Base-by-base conservation (phyloP, 2,329 filamentous ascomycete species). In the Penicillium sp. region DNA sequence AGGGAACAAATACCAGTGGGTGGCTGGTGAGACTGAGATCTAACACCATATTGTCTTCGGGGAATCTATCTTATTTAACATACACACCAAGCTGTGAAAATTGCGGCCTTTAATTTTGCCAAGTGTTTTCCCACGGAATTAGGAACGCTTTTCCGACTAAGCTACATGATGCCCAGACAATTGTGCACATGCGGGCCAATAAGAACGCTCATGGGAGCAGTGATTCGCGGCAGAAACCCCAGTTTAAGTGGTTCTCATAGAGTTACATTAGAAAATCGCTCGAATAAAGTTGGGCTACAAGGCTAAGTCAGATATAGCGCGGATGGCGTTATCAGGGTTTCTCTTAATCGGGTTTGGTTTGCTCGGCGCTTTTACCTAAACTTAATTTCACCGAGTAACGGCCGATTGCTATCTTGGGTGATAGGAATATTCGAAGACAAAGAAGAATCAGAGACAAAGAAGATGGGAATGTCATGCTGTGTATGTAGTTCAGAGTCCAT, bases 291-390 rank as follows among this genome's bases (percentile, higher is more conserved):
- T 29, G 45, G 52, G 14, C 37, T 10, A 10, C 33, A 14, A 33
- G 31, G 16, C 48, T 37, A 51, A 54, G 46, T 59, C 35, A 57
- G 42, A 29, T 19, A 23, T 57, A 58, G 61, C 53, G 59, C 39
- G 54, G 59, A 63, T 63, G 61, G 61, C 61, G 61, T 63, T 63
- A 63, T 62, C 57, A 53, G 33, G 10, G 10, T 39, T 21, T 27
- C 42, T 13, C 53, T 39, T 48, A 26, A 48, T 51, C 21, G n/a
- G 42, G 42, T 26, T 45, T 53, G 27, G 26, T 16, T 23, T 16
- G 14, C 25, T 19, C 46, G 46, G 46, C 29, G 27, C 29, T 49
- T 49, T 49, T 49, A 49, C 46, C 31, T 21, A 49, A 49, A 33
- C 46, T 11, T 26, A 19, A 25, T 49, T 49, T 49, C 27, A 48